Evolutionary conservation across 305 asterid species (phyloP), one percentile per base, ranked within the genome.

Genomic region (Petunia hybrid): DNA sequence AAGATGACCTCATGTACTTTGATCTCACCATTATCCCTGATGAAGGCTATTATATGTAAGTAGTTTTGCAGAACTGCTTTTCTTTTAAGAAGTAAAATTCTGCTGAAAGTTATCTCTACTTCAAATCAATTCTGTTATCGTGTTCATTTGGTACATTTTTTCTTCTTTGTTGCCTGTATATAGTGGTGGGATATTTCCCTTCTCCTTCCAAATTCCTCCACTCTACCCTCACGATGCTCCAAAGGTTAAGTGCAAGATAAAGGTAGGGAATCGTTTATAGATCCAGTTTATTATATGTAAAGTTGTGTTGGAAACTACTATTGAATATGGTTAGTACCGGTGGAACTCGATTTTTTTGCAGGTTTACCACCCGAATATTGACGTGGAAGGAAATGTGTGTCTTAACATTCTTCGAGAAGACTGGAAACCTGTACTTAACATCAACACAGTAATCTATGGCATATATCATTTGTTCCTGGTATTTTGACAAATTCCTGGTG

Each of bases 301-400:
- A 13, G n/a, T 45, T 55, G 60, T 55, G 60, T 13, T 6, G 7
- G 6, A 13, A 14, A 55, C 60, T 55, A 55, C 60, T 46, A 46
- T 46, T 4, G 6, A 55, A 2, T 55, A 55, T 55, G 60, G 13
- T 55, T 46, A 46, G 6, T 10, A 46, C 53, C 2, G 53, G 53
- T 46, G 9, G 22, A 7, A 6, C 8, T 46, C 14, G 16, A 22
- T 22, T 35, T 75, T 66, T 2, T 84, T 84, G 55, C 91, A 95
- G 99, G 95, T 95, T 31, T 95, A 93, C 89, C 99, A 95, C 88
- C 99, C 99, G 78, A 95, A 95, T 80, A 95, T 95, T 46, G 99
- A 95, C 87, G 82, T 92, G 83, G 99, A 95, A 83, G 99, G 98
- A 85, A 95, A 93, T 86, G 98, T 95, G 62, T 95, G 98, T 88